Percentiles rank a stretch among this genome's conserved stretches.
Conservation (phyloP, 768 basidiomycete species). For the Tulasnella sp. region DNA sequence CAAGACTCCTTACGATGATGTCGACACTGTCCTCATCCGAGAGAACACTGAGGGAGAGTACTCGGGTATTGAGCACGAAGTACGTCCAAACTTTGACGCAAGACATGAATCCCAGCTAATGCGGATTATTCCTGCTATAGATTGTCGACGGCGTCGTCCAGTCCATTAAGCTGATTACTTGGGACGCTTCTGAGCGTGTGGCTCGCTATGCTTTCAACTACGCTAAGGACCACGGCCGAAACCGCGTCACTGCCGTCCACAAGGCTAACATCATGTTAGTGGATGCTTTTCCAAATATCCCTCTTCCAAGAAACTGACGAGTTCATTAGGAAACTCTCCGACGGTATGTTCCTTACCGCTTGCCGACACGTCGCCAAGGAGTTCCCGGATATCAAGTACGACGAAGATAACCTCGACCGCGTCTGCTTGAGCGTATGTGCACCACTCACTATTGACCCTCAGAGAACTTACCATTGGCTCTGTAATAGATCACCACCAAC, state of each 20-base stretch:
- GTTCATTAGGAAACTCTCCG: constrained; percentile 88
- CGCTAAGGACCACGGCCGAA: constrained; percentile 75
- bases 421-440: constrained; percentile 77
- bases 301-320: background rate
- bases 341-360: constrained; percentile 98
- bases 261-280: constrained; percentile 98
- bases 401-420: constrained; percentile 94
- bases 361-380: constrained; percentile 94
- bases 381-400: constrained; percentile 86
- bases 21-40: constrained; percentile 95
- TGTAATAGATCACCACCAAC: constrained; percentile 70
- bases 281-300: background rate
- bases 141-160: constrained; percentile 96
- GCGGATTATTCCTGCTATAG: constrained; percentile 27
- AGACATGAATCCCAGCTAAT: background rate
- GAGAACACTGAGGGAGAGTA: constrained; percentile 99
- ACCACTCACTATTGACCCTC: too few species aligned
- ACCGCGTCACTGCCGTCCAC: constrained; percentile 95
- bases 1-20: constrained; percentile 97
- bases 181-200: constrained; percentile 97
- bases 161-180: constrained; percentile 98
- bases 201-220: constrained; percentile 98
- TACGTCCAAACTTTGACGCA: constrained; percentile 22
- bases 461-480: background rate
- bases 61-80: constrained; percentile 99